Evolutionary conservation across 768 basidiomycete genomes (phyloP), one percentile per base, ranked within the genome.

Genomic region (Amanita fuliginea): DNA sequence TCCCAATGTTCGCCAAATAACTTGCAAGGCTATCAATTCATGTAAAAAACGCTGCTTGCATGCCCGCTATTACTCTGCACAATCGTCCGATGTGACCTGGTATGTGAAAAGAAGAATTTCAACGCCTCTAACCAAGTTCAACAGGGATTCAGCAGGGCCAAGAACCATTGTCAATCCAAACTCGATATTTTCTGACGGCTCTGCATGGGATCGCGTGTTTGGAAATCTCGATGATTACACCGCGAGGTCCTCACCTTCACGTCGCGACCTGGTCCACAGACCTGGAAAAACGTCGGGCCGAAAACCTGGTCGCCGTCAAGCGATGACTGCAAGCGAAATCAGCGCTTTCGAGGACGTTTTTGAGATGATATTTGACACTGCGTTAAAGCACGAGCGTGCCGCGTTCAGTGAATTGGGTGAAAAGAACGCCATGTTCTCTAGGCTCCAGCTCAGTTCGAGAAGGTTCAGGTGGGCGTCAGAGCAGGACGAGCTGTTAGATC

Each of bases 261-360:
- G 32, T 9, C 49, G 49, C 28, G 49, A 50, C 18, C 16, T 40
- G 11, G 14, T 6, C 9, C 28, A 14, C 9, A 41, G 16, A 19
- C 18, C 22, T 5, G 19, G 22, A 43, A 32, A 32, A 9, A 49
- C 32, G 42, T 44, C 32, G 57, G 55, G 30, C 53, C 57, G 19
- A 45, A 57, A 2, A 51, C 58, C 42, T 50, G 52, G 37, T 36
- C 48, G 49, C n/a, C 48, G 46, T 37, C 80, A 83, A 54, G 67
- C 77, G 16, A 78, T 87, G 74, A 85, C 84, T 0, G 78, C 78
- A 0, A 73, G 74, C 40, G 87, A 89, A 65, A 71, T 74, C 51
- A 71, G 59, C 51, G 77, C 76, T 3, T 82, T 89, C 55, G 76
- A 83, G 57, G 79, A 81, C 26, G 83, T 88, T 75, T 85, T 88